Evolutionary conservation across 768 basidiomycete species (phyloP).

Genomic region (Cystobasidium tubakii): DNA sequence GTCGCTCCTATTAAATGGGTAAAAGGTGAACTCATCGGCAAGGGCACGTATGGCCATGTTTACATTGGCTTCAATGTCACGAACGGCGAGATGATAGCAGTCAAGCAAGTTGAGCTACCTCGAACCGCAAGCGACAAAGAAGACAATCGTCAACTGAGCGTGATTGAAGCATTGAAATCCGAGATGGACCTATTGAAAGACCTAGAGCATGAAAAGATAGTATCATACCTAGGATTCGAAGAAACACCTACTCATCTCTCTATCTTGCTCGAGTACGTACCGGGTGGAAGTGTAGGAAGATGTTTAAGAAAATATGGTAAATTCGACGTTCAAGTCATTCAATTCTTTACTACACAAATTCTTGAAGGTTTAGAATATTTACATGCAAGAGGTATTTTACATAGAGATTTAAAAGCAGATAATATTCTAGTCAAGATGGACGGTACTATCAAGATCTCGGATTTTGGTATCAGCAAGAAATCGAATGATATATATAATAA

Average conservation of each 20-base stretch:
- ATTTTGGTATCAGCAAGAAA: constrained; percentile 97
- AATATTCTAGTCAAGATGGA: constrained; percentile 91
- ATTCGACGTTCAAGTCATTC: constrained; percentile 84
- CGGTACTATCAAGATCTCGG: constrained; percentile 93
- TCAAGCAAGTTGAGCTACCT: constrained; percentile 96
- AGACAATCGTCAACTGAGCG: constrained; percentile 72
- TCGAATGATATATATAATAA: constrained; percentile 76
- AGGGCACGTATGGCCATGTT: constrained; percentile 92
- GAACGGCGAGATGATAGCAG: constrained; percentile 97
- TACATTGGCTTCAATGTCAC: constrained; percentile 93
- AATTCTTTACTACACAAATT: constrained; percentile 87
- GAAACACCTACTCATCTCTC: constrained; percentile 44
- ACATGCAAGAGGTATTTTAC: constrained; percentile 83
- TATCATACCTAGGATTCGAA: constrained; percentile 72
- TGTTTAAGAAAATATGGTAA: constrained; percentile 69
- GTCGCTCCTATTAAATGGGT: constrained; percentile 80
- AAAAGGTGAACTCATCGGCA: constrained; percentile 92
- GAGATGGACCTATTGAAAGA: constrained; percentile 96
- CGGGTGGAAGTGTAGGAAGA: constrained; percentile 89
- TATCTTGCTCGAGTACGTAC: constrained; percentile 97
- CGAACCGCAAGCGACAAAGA: constrained; percentile 83
- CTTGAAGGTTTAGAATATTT: constrained; percentile 85
- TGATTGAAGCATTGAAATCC: constrained; percentile 84
- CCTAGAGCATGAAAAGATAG: constrained; percentile 92
- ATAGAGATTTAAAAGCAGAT: constrained; percentile 94